These are phyloP conservation scores for Entoloma clypeatum DNA, from an alignment of 1,284 basidiomycete species.

Conservation along the genomic window DNA sequence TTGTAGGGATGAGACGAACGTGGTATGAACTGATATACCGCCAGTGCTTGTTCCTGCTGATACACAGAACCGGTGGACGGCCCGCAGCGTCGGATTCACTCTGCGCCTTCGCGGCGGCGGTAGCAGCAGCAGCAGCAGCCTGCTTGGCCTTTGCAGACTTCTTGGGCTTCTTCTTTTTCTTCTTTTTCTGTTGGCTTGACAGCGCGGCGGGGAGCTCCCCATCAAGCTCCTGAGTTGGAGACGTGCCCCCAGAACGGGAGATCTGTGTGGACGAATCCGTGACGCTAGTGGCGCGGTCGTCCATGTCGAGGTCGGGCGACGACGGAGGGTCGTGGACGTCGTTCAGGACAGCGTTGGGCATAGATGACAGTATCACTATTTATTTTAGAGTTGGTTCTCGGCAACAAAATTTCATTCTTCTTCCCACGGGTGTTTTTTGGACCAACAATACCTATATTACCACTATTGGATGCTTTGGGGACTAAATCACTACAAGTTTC, in stretches of 20 bases:
- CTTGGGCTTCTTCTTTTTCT: constrained; percentile 69
- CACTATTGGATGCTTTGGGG: no score
- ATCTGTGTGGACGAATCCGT: constrained; percentile 27
- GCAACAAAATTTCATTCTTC: no score
- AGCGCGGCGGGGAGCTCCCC: constrained; percentile 16
- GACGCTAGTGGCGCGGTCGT: constrained; percentile 15
- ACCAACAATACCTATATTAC: no score
- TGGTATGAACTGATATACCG: constrained; percentile 85
- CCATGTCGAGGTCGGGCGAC: constrained; percentile 24
- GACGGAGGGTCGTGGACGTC: constrained; percentile 16
- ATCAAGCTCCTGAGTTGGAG: constrained; percentile 26
- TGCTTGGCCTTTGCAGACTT: constrained; percentile 49
- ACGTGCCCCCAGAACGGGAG: constrained; percentile 30
- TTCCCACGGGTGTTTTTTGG: no score
- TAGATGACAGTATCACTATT: no score
- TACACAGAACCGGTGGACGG: constrained; percentile 62
- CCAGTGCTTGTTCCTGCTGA: constrained; percentile 85
- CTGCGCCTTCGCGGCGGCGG: constrained; percentile 23
- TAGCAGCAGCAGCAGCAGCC: constrained; percentile 25
- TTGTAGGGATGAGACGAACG: constrained; percentile 43
- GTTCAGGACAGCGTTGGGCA: background rate
- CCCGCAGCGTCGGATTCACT: constrained; percentile 27
- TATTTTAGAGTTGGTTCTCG: no score
- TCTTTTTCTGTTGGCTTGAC: constrained; percentile 55
- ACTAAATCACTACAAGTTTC: no score